Base-by-base conservation (phyloP, 129 eudicot species). In the Pulicaria dysenterica region DNA sequence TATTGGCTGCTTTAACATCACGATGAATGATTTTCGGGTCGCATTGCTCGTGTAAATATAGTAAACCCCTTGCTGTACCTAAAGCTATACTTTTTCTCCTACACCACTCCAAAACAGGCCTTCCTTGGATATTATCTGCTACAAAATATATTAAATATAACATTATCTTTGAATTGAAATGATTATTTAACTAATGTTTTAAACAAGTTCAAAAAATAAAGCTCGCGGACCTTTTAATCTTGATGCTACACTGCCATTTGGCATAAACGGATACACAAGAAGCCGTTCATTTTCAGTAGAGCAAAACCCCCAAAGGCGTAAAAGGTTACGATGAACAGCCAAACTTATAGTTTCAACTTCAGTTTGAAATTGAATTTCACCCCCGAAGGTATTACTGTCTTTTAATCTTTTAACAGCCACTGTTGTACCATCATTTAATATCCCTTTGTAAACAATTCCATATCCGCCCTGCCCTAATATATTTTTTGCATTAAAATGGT, bases 11-110 rank as follows among this genome's bases (percentile, higher is more conserved):
- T 78, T 89, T 93, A 57, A 93, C 98, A 73, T 93, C 98, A 8
- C 98, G 96, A 62, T 89, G 98, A 24, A 93, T 93, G 64, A 93
- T 85, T 84, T 86, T 87, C 7, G 98, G 98, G 80, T 93, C 98
- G 63, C 92, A 85, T 46, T 93, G 98, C 73, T 93, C 98, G 36
- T 93, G 98, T 58, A 93, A 67, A 74, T 93, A 93, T 16, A 89
- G 86, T 60, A 93, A 51, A 44, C 98, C 98, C 78, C 98, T 79
- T 46, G 98, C 98, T 6, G 98, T 93, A 41, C 98, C 98, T 75
- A 93, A 54, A 8, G 98, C 98, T 67, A 90, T 89, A 67, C 78
- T 82, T 70, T 87, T 89, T 49, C 98, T 83, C 84, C 96, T 85
- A 11, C 80, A 40, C 98, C 98, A 89, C 80, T 93, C 96, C 48